Evolutionary conservation across 257 asterid species (phyloP).

Genomic region (Solanum pinnatisectum): DNA sequence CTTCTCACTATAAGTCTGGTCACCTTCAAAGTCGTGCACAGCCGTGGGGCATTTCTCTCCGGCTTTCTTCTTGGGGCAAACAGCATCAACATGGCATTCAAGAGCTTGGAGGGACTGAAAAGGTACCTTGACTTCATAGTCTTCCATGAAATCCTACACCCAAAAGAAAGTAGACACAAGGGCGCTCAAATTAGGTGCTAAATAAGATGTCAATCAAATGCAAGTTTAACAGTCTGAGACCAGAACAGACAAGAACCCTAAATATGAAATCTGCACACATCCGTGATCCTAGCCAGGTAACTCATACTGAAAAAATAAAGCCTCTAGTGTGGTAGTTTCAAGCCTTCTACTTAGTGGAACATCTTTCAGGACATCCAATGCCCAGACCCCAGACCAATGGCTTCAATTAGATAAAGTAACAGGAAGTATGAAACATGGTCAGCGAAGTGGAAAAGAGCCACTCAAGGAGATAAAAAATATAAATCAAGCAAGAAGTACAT

Average conservation of each 20-base stretch:
- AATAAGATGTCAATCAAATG: background rate
- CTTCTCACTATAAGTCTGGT: conserved; percentile 94
- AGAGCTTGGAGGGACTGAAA: conserved; percentile 90
- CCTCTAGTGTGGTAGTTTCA: background rate
- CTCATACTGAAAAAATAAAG: background rate
- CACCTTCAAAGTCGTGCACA: conserved; percentile 97
- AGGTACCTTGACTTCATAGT: conserved; percentile 87
- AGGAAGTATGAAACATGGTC: background rate
- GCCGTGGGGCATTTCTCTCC: conserved; percentile 83
- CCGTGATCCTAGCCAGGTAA: background rate
- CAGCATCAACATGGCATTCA: conserved; percentile 78
- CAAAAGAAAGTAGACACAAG: background rate
- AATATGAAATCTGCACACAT: background rate
- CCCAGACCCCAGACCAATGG: background rate
- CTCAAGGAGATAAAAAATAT: background rate
- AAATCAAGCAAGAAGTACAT: background rate
- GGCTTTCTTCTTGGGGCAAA: conserved; percentile 66
- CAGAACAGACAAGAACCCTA: background rate
- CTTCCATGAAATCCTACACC: conserved; percentile 92
- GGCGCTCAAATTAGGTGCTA: background rate
- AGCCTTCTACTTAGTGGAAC: background rate
- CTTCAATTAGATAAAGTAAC: background rate
- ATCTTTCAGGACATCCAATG: background rate
- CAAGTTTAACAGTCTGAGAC: background rate
- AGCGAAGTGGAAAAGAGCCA: background rate